Conservation (phyloP, 306 rosid species). For the Cyamopsis tetragonoloba region DNA sequence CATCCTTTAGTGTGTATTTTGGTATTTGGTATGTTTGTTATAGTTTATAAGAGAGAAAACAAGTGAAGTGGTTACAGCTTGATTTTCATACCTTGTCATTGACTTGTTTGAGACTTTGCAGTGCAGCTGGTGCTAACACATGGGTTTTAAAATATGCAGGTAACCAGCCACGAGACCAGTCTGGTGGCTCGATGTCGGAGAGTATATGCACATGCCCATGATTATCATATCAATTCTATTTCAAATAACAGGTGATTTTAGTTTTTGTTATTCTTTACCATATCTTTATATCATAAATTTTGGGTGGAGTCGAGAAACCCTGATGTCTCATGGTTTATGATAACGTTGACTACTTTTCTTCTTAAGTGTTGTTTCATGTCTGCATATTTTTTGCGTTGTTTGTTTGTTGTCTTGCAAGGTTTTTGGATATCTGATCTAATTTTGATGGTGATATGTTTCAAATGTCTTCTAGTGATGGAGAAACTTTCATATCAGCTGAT, state of each 20-base stretch:
- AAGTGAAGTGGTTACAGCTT: not conserved
- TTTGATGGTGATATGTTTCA: constrained; percentile 19
- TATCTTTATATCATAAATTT: not conserved
- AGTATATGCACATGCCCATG: constrained; percentile 99
- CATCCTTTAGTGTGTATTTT: not conserved
- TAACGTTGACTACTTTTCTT: not conserved
- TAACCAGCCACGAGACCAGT: constrained; percentile 83
- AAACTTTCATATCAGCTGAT: constrained; percentile 99
- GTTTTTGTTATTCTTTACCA: not conserved
- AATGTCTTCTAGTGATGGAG: constrained; percentile 68
- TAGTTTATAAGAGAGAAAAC: not conserved
- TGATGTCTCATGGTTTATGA: not conserved
- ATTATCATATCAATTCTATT: constrained; percentile 96
- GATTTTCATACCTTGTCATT: constrained; percentile 15
- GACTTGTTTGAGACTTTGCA: not conserved
- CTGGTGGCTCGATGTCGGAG: constrained; percentile 89
- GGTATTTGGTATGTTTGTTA: not conserved
- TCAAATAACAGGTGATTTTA: constrained; percentile 88
- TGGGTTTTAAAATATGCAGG: constrained; percentile 48
- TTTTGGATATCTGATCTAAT: constrained; percentile 25
- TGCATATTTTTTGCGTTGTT: not conserved
- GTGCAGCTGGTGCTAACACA: constrained; percentile 27
- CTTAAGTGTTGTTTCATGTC: not conserved
- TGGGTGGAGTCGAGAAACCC: not conserved
- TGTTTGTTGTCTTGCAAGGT: constrained; percentile 8